phyloP scores from a whole-genome alignment of 345 rosid genomes.

The Syzygium aqueum region DNA sequence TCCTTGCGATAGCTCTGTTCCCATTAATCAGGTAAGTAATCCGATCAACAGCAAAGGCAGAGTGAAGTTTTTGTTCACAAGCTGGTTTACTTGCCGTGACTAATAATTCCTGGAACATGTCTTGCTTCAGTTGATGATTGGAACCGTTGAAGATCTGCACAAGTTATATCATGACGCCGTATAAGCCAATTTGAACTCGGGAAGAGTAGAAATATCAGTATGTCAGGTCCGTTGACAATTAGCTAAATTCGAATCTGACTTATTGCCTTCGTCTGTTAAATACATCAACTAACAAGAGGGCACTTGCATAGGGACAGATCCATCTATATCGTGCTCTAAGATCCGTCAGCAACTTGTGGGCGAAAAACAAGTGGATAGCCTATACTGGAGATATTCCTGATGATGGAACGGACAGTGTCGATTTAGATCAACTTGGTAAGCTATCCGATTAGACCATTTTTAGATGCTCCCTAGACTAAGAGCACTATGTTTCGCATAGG shows the following conservation, averaged over 20 bases:
- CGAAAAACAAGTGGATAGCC: slow-evolving; percentile 9
- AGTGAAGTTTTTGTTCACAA: neutral
- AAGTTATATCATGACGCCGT: slow-evolving; percentile 19
- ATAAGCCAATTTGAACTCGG: neutral
- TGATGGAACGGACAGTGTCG: neutral
- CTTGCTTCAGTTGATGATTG: slow-evolving; percentile 10
- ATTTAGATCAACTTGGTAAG: slow-evolving; percentile 6
- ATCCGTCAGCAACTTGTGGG: slow-evolving; percentile 24
- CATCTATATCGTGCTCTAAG: slow-evolving; percentile 21
- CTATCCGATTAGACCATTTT: neutral
- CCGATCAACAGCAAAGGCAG: neutral
- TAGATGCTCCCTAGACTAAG: neutral
- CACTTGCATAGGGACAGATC: slow-evolving; percentile 11
- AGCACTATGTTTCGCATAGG: neutral
- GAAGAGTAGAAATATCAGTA: slow-evolving; percentile 6
- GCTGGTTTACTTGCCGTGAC: neutral
- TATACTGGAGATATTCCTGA: neutral
- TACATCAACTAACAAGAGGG: neutral
- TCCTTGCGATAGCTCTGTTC: slow-evolving; percentile 10
- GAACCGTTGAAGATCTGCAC: slow-evolving; percentile 20
- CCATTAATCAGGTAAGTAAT: slow-evolving; percentile 14
- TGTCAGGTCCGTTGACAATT: slow-evolving; percentile 10
- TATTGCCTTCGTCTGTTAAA: neutral
- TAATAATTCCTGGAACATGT: neutral
- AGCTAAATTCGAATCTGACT: neutral